Conservation (phyloP, 305 asterid genomes). For the Fraxinus baroniana region DNA sequence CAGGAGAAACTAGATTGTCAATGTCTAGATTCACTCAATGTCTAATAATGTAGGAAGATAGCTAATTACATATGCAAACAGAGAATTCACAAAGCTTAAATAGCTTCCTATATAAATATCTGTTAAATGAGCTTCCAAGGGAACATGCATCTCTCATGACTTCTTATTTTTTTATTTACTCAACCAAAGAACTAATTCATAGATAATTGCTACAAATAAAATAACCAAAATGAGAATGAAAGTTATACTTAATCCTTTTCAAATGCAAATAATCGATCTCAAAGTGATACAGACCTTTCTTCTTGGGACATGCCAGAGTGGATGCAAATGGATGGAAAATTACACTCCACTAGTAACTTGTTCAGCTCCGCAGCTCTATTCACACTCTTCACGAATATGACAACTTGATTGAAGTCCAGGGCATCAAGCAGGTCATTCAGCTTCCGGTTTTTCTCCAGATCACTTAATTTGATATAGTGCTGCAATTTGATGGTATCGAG, state of each 20-base stretch:
- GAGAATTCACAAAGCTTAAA: neutral
- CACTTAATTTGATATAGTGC: conserved; percentile 90
- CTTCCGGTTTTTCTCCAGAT: conserved; percentile 79
- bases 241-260: neutral
- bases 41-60: neutral
- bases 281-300: conserved; percentile 53
- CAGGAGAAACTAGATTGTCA: neutral
- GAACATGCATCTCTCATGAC: neutral
- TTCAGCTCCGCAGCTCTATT: conserved; percentile 82
- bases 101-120: neutral
- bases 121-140: neutral
- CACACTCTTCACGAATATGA: conserved; percentile 85
- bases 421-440: conserved; percentile 88
- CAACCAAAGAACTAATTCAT: neutral
- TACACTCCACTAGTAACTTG: conserved; percentile 81
- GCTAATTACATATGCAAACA: neutral
- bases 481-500: conserved; percentile 24
- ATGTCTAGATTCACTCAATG: neutral
- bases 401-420: conserved; percentile 86
- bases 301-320: conserved; percentile 97
- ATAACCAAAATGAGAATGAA: neutral
- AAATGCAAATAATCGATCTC: conserved; percentile 23
- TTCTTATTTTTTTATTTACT: neutral
- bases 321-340: conserved; percentile 86
- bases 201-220: neutral